Evolutionary conservation across 2,329 filamentous ascomycete genomes (phyloP).

Genomic region (Rhynchosporium secalis): DNA sequence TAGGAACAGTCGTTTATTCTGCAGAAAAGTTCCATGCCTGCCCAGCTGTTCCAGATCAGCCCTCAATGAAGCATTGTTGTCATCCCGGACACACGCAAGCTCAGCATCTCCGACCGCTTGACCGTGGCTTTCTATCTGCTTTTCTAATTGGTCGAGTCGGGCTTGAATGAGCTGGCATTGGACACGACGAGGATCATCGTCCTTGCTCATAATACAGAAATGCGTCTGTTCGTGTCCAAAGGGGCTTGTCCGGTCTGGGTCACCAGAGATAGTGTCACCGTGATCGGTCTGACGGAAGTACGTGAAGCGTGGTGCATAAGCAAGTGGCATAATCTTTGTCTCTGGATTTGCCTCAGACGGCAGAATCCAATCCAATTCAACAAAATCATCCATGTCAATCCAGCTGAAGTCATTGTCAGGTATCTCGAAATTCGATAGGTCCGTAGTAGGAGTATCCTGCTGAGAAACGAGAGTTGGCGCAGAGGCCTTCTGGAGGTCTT

Average conservation of each 20-base stretch:
- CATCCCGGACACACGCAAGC: slow-evolving; percentile 58
- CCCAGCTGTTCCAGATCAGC: slow-evolving; percentile 61
- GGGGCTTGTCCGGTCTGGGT: slow-evolving; percentile 78
- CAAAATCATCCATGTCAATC: slow-evolving; percentile 99
- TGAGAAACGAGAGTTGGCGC: slow-evolving; percentile 52
- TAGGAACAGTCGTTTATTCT: slow-evolving; percentile 58
- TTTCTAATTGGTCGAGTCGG: slow-evolving; percentile 73
- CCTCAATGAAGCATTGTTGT: slow-evolving; percentile 52
- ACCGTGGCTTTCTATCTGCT: slow-evolving; percentile 75
- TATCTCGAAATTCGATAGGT: slow-evolving; percentile 88
- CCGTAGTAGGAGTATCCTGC: slow-evolving; percentile 58
- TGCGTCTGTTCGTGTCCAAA: slow-evolving; percentile 95
- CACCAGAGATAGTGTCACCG: slow-evolving; percentile 73
- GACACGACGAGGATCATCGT: slow-evolving; percentile 84
- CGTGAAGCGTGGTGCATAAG: slow-evolving; percentile 90
- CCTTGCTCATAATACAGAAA: slow-evolving; percentile 89
- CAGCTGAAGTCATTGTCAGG: slow-evolving; percentile 93
- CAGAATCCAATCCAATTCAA: slow-evolving; percentile 94
- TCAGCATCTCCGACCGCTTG: slow-evolving; percentile 75
- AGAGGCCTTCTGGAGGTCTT: slow-evolving; percentile 68
- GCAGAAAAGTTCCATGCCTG: slow-evolving; percentile 55
- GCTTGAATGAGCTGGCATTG: slow-evolving; percentile 83
- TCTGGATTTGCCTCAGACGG: slow-evolving; percentile 87
- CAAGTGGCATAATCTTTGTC: slow-evolving; percentile 90
- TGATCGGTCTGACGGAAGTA: slow-evolving; percentile 98